Evolutionary conservation across 2,329 filamentous ascomycete species (phyloP).

Genomic region (Epichloe amarillans): DNA sequence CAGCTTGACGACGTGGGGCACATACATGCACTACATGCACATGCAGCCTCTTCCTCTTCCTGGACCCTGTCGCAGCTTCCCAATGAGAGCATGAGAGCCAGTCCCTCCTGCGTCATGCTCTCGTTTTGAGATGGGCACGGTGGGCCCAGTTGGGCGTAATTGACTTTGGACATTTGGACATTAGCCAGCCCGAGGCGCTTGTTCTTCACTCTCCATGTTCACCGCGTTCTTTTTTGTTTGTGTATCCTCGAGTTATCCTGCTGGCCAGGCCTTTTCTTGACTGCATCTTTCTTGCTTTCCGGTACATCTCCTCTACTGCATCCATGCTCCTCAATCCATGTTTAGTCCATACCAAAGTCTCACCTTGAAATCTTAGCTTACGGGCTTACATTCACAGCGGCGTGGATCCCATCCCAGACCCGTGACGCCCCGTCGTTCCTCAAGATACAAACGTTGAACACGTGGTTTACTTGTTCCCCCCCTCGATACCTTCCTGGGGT

Average conservation of each 20-base stretch:
- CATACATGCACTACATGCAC: too few species aligned
- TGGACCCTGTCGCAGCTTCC: conserved; percentile 5
- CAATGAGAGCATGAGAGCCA: not conserved
- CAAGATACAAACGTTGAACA: not conserved
- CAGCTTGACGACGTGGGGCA: not conserved
- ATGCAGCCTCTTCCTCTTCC: not conserved
- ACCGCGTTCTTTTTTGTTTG: not conserved
- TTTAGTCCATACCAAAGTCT: not conserved
- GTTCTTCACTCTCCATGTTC: conserved; percentile 1
- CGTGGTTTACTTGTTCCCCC: not conserved
- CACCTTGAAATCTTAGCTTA: not conserved
- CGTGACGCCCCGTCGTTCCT: not conserved
- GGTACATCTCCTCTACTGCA: not conserved
- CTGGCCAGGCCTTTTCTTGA: conserved; percentile 4
- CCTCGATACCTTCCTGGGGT: not conserved
- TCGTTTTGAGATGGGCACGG: not conserved
- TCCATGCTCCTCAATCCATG: not conserved
- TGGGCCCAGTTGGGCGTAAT: not conserved
- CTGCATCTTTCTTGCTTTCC: not conserved
- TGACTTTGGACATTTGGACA: not conserved
- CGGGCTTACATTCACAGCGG: not conserved
- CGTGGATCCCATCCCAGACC: not conserved
- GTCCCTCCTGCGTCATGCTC: conserved; percentile 9
- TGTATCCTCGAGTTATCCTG: conserved; percentile 5
- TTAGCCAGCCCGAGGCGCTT: not conserved